Evolutionary conservation across 176 grass and related monocot genomes (phyloP).

Genomic region (Elaeis guineensis): DNA sequence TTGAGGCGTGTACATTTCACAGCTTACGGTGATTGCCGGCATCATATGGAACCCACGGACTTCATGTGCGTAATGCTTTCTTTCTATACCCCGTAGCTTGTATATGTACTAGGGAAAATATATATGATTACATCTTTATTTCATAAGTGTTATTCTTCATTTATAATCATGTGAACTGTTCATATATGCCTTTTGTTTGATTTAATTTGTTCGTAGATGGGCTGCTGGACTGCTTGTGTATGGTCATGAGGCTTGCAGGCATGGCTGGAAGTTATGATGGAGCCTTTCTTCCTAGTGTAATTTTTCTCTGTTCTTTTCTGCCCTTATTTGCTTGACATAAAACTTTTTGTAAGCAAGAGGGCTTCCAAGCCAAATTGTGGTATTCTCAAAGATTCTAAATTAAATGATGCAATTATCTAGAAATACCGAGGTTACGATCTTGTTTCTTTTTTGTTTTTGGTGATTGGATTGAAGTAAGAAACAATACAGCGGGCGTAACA

Average conservation of each 20-base stretch:
- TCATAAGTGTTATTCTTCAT: slow-evolving; percentile 3
- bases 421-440: no score
- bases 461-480: no score
- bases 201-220: slow-evolving; percentile 47
- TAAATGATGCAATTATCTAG: not conserved
- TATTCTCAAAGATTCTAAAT: slow-evolving; percentile 56
- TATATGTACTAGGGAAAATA: slow-evolving; percentile 4
- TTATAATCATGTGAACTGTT: slow-evolving; percentile 10
- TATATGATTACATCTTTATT: not conserved
- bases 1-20: slow-evolving; percentile 9
- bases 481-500: no score
- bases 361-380: slow-evolving; percentile 80
- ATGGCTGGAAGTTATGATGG: slow-evolving; percentile 62
- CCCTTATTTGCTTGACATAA: not conserved
- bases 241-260: slow-evolving; percentile 56
- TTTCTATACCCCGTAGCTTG: not conserved
- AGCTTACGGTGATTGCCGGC: slow-evolving; percentile 96
- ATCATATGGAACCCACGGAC: slow-evolving; percentile 93
- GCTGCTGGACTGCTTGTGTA: slow-evolving; percentile 82
- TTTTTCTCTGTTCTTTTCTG: not conserved
- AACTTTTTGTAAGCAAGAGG: slow-evolving; percentile 57
- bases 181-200: slow-evolving; percentile 5
- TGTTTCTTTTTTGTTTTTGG: no score
- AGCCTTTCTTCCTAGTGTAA: not conserved
- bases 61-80: slow-evolving; percentile 85